A percentile compares a stretch with the other conserved stretches of the same genome.
Conservation (phyloP, 306 rosid genomes). For the Boehmeria nivea region DNA sequence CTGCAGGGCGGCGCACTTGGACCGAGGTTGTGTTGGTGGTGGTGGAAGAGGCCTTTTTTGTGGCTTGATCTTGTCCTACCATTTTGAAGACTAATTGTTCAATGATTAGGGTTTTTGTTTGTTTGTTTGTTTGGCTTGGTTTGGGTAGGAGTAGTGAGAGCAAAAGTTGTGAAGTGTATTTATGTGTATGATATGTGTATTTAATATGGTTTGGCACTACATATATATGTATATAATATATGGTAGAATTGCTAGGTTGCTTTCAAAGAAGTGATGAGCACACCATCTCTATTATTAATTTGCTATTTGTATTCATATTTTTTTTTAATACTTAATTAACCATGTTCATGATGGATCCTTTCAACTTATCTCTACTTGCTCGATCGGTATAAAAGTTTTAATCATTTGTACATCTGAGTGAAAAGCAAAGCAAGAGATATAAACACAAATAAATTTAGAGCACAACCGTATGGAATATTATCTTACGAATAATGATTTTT, state of each 20-base stretch:
- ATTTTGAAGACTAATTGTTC: constrained; percentile 12
- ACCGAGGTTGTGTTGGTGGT: constrained; percentile 11
- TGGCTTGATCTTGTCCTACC: constrained; percentile 49
- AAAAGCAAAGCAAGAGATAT: too few relatives aligned
- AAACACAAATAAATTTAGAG: too few relatives aligned
- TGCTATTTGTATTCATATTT: constrained; percentile 25
- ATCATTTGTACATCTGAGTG: too few relatives aligned
- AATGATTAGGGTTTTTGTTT: background rate
- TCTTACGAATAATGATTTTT: too few relatives aligned
- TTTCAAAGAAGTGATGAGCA: constrained; percentile 24
- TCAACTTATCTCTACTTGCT: too few relatives aligned
- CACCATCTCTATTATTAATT: constrained; percentile 28
- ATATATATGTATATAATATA: constrained; percentile 23
- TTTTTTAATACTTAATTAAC: constrained; percentile 12
- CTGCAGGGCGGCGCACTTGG: constrained; percentile 29
- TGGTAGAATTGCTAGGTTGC: background rate
- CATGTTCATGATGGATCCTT: too few relatives aligned
- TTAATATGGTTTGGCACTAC: constrained; percentile 20
- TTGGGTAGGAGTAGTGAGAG: background rate
- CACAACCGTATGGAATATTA: too few relatives aligned
- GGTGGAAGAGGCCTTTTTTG: constrained; percentile 29
- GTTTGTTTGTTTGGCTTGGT: background rate
- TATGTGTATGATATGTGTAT: background rate
- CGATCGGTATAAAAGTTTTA: too few relatives aligned
- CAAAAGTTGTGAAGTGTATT: too few relatives aligned